Conservation (phyloP, 1,284 basidiomycete genomes). For the Grifola frondosa region DNA sequence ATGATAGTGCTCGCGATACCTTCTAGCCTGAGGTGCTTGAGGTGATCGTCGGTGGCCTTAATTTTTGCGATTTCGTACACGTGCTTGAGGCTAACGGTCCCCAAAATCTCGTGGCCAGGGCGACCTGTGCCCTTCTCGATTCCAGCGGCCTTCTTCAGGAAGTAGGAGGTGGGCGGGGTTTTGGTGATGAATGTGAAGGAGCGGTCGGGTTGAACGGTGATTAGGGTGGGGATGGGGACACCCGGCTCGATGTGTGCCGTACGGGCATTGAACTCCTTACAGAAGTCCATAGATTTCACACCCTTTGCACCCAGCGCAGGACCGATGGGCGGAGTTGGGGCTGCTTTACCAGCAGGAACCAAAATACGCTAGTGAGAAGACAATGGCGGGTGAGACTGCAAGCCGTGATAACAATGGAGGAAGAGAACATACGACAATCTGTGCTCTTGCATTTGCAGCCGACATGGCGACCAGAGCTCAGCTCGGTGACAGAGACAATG, state of each 20-base stretch:
- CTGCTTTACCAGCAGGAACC: constrained; percentile 92
- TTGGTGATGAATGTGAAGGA: constrained; percentile 92
- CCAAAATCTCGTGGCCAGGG: constrained; percentile 74
- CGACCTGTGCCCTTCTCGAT: constrained; percentile 88
- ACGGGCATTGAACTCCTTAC: constrained; percentile 94
- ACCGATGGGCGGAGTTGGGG: constrained; percentile 94
- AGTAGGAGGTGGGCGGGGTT: constrained; percentile 89
- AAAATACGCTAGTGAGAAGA: constrained; percentile 68
- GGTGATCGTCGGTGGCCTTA: constrained; percentile 87
- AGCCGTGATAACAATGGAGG: constrained; percentile 6
- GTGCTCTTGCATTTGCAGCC: constrained; percentile 51
- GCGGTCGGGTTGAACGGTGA: constrained; percentile 93
- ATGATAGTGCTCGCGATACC: constrained; percentile 85
- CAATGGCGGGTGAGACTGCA: constrained; percentile 5
- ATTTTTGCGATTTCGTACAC: constrained; percentile 99
- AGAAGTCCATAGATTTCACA: constrained; percentile 99
- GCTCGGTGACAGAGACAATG: constrained; percentile 8
- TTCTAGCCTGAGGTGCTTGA: constrained; percentile 83
- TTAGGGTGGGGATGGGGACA: constrained; percentile 86
- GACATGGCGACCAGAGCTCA: constrained; percentile 46
- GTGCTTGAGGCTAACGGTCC: constrained; percentile 92
- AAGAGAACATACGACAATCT: constrained; percentile 56
- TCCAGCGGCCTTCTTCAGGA: constrained; percentile 89
- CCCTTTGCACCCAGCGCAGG: constrained; percentile 97
- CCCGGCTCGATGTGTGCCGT: constrained; percentile 89